A percentile compares a stretch with the other conserved stretches of the same genome.
Conservation (phyloP, 176 grass and related monocot species). For the Triticum monococcum region DNA sequence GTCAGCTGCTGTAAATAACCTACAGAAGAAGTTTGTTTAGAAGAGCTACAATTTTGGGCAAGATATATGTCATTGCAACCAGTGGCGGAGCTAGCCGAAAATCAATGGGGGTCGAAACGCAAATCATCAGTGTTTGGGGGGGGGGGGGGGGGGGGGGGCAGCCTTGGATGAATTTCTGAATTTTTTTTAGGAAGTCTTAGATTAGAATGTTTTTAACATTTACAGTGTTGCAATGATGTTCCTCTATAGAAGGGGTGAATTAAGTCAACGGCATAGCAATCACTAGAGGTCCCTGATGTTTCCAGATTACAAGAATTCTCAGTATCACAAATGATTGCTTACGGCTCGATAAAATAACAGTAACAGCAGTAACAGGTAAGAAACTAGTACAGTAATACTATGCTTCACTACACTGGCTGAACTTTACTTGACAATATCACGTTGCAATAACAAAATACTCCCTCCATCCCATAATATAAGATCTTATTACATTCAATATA, state of each 20-base stretch:
- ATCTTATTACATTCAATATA: too few relatives aligned
- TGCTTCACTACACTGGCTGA: background rate
- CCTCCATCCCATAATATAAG: too few relatives aligned
- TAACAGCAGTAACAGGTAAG: constrained; percentile 18
- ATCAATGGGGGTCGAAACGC: too few relatives aligned
- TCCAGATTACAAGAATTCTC: background rate
- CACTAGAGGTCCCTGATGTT: background rate
- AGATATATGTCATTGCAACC: constrained; percentile 14
- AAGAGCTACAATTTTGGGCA: constrained; percentile 31
- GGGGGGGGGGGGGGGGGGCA: too few relatives aligned
- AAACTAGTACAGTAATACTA: background rate
- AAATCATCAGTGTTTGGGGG: too few relatives aligned
- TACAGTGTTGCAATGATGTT: background rate
- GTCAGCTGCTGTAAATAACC: constrained; percentile 99
- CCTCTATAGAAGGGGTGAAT: background rate
- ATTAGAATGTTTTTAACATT: too few relatives aligned
- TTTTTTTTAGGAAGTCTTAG: too few relatives aligned
- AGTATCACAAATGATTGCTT: background rate
- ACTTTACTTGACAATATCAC: background rate
- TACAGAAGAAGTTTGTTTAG: constrained; percentile 66
- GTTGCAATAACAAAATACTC: background rate
- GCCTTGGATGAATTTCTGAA: too few relatives aligned
- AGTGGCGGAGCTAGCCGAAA: too few relatives aligned
- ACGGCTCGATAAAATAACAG: background rate
- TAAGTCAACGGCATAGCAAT: constrained; percentile 3